Evolutionary conservation across 441 rosid species (phyloP), one percentile per base, ranked within the genome.

Genomic region (Populus hybrid): DNA sequence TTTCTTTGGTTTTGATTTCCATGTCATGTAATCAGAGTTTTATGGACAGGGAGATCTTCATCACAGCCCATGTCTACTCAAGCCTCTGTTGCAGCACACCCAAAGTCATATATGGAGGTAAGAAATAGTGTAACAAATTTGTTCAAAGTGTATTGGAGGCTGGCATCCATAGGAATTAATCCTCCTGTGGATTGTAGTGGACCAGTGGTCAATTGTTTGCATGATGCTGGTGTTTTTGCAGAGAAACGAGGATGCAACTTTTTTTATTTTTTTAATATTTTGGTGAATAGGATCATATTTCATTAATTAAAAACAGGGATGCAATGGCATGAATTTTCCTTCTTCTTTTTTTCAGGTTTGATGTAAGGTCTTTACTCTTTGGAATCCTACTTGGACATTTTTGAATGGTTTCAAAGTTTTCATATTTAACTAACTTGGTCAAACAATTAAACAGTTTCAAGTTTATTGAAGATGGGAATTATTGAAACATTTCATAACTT

Each of bases 21-120:
- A 11, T 73, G 12, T 74, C 61, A 67, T 64, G 21, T 54, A 74
- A 76, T 76, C 64, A 8, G 30, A 76, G 57, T 83, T 72, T 78
- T 72, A 67, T 80, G 57, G 82, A 66, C 93, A 94, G 98, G 73
- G 78, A 87, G 90, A 79, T 91, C 97, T 66, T 81, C 92, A 64
- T 86, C 92, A 9, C 98, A 92, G 10, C 93, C 92, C 64, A 79
- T 79, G 38, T 75, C 87, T 54, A 79, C 81, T 30, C 93, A 90
- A 74, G 87, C 93, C 54, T 76, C 93, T 73, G 78, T 64, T 18
- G 89, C 97, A n/a, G 90, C 98, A 69, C 98, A 92, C 73, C 93
- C 97, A 2, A 91, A 91, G 88, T 95, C 99, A 70, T 94, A 90
- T 78, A 91, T 88, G 97, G 99, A 95, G 90, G 98, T 90, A 82